These are phyloP conservation scores for Zasmidium cellare DNA, from an alignment of 2,329 filamentous ascomycete species.

Conservation along the genomic window DNA sequence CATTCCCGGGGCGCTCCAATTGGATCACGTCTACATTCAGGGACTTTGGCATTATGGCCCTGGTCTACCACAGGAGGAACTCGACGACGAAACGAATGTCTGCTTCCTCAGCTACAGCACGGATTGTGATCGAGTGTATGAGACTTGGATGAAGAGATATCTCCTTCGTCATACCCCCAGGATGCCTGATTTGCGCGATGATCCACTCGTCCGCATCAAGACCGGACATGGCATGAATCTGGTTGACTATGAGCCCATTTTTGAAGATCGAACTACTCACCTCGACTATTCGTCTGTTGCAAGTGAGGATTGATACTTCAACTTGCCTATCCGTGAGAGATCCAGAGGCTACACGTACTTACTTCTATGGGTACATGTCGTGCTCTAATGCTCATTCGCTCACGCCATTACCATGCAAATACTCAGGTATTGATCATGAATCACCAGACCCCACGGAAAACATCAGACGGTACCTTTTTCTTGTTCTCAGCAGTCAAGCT, in stretches of 20 bases:
- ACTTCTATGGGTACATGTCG: no score
- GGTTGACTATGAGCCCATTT: background rate
- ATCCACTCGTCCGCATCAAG: background rate
- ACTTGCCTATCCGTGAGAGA: no score
- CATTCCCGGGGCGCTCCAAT: slow-evolving; percentile 19
- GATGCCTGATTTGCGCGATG: background rate
- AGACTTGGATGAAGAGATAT: background rate
- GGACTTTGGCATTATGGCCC: slow-evolving; percentile 20
- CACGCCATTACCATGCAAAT: no score
- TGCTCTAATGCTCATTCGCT: no score
- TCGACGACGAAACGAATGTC: background rate
- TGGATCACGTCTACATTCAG: slow-evolving; percentile 25
- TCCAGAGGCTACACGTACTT: no score
- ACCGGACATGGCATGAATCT: background rate
- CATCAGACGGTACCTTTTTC: slow-evolving; percentile 14
- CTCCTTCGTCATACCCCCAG: background rate
- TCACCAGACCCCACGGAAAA: no score
- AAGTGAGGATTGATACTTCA: background rate
- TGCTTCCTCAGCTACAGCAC: background rate
- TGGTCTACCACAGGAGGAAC: background rate
- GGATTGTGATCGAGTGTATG: background rate
- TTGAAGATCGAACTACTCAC: background rate
- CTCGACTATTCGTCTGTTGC: no score
- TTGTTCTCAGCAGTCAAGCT: slow-evolving; percentile 32
- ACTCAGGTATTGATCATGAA: no score